Base-by-base conservation (phyloP, 495 filamentous ascomycete species). In the Penicillium macrosclerotiorum region DNA sequence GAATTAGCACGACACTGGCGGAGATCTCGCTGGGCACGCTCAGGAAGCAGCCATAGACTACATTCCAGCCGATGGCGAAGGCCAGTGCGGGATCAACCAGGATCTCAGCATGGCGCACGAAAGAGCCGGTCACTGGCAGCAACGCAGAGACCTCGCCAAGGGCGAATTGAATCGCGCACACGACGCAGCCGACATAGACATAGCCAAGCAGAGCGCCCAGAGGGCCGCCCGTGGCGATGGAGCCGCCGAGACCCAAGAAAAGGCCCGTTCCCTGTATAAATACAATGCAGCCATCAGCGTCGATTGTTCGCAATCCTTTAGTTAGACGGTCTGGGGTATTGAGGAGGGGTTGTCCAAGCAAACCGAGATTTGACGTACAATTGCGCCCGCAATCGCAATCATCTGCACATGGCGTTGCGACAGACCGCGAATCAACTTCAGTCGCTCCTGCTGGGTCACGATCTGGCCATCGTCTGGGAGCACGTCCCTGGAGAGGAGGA, bases 21-120 rank as follows among this genome's bases (percentile, higher is more conserved):
- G 78, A 77, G 30, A 83, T 79, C 61, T 84, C 81, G 54, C 69
- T 73, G 4, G 82, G 81, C 11, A 85, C 76, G 26, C 83, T 73
- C 51, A 94, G 85, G 52, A 87, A 69, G 22, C 54, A 57, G 11
- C 64, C 64, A 37, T 70, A 70, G 69, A 69, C 67, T 56, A 68
- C 63, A 41, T 74, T 80, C 77, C 70, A 81, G 1, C 82, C 82
- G n/a, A 83, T 61, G 8, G 79, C 73, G 58, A 86, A 85, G 11
- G 75, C 76, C 16, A 84, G 60, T 6, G 78, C 78, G 2, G 79
- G 79, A 34, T 85, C 81, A 31, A 77, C 67, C 0, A 70, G 47
- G 8, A 65, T 45, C 46, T 70, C 67, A 8, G 60, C 57, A 51
- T 80, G 84, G 34, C 83, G 68, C 4, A 82, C 72, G 47, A 75